A percentile compares a stretch with the other conserved stretches of the same genome.
Evolutionary conservation across 78 protist species (phyloP).

Genomic region (Dictyostelium discoideum): DNA sequence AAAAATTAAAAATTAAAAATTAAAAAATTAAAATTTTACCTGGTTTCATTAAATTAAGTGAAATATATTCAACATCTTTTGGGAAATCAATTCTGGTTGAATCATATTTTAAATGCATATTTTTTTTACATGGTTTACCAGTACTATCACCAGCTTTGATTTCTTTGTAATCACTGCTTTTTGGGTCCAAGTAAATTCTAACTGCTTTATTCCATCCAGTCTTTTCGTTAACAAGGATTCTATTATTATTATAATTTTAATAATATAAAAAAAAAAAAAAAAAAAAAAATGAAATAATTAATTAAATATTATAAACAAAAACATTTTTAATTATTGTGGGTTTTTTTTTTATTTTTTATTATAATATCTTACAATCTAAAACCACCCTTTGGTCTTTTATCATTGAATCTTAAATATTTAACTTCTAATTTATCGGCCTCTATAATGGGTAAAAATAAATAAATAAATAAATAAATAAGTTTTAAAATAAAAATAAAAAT

Average conservation of each 20-base stretch:
- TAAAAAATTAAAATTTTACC: not conserved
- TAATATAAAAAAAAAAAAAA: not conserved
- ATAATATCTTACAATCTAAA: not conserved
- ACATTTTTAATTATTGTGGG: too few species aligned
- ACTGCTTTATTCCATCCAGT: not conserved
- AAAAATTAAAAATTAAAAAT: too few species aligned
- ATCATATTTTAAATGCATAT: not conserved
- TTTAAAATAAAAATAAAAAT: too few species aligned
- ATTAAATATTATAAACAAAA: too few species aligned
- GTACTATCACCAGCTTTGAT: not conserved
- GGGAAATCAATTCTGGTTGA: not conserved
- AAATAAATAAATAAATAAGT: too few species aligned
- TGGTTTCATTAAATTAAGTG: not conserved
- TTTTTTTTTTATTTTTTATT: too few species aligned
- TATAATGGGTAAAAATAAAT: too few species aligned
- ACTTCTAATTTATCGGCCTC: not conserved
- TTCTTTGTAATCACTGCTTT: not conserved
- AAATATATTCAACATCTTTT: not conserved
- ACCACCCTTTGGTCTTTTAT: not conserved
- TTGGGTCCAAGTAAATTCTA: not conserved
- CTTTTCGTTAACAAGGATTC: not conserved
- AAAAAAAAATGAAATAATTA: not conserved
- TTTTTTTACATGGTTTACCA: not conserved
- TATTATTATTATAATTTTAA: not conserved
- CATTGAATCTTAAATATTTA: not conserved